Percentiles rank a stretch among this genome's conserved stretches.
Evolutionary conservation across 331 rosid species (phyloP).

Genomic region (Ulmus americana): DNA sequence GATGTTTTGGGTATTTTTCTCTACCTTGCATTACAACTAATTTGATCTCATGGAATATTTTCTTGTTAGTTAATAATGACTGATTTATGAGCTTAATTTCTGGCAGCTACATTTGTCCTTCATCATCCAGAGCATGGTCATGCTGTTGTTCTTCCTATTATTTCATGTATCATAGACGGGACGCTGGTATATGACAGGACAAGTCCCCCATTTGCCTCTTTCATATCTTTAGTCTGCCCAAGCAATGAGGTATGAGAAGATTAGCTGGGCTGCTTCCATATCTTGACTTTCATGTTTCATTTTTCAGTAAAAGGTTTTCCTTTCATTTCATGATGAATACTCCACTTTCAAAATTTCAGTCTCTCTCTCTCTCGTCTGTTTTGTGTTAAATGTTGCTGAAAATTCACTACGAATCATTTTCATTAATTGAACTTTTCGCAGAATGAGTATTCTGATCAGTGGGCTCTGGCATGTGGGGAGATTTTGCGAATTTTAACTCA

Average conservation of each 20-base stretch:
- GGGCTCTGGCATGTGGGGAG: constrained; percentile 99
- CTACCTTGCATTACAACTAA: constrained; percentile 29
- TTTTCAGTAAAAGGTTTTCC: not conserved
- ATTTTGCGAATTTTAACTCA: constrained; percentile 90
- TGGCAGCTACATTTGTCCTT: constrained; percentile 84
- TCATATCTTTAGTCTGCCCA: constrained; percentile 87
- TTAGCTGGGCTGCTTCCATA: constrained; percentile 12
- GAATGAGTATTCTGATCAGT: constrained; percentile 95
- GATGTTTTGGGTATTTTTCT: constrained; percentile 84
- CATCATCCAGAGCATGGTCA: constrained; percentile 99
- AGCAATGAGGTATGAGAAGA: constrained; percentile 53
- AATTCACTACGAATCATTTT: not conserved
- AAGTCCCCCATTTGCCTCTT: constrained; percentile 81
- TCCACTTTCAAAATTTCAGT: constrained; percentile 6
- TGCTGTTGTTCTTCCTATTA: constrained; percentile 90
- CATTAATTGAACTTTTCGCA: constrained; percentile 25
- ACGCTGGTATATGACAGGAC: constrained; percentile 63
- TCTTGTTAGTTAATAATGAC: constrained; percentile 25
- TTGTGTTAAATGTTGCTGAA: constrained; percentile 13
- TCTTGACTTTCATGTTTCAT: not conserved
- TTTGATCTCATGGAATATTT: constrained; percentile 14
- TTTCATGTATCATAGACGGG: constrained; percentile 89
- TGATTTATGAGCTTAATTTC: constrained; percentile 27
- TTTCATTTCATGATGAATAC: not conserved
- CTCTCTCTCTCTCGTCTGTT: too few relatives aligned